phyloP scores from a whole-genome alignment of 305 asterid genomes.

The Fraxinus albicans region DNA sequence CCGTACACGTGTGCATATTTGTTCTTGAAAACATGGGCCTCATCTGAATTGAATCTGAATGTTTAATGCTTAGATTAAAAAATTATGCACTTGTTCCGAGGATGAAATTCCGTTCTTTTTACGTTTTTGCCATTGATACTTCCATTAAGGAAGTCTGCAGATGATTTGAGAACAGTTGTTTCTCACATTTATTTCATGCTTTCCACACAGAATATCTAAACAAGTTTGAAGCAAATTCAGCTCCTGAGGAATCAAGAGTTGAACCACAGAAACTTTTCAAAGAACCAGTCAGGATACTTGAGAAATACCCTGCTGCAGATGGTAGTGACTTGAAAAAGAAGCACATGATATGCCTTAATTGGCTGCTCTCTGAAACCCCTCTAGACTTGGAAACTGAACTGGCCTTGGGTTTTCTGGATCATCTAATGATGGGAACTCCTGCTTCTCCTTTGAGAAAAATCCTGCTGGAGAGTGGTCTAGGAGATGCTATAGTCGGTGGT shows the following conservation, averaged over 20 bases:
- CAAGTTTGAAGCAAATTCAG: conserved; percentile 84
- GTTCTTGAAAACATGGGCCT: conserved; percentile 2
- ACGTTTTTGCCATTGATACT: not conserved
- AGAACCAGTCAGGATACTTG: conserved; percentile 76
- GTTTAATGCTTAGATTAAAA: conserved; percentile 3
- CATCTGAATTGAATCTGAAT: not conserved
- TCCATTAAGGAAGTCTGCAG: not conserved
- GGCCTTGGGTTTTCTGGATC: conserved; percentile 84
- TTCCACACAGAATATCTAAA: conserved; percentile 67
- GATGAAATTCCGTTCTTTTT: not conserved
- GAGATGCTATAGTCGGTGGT: conserved; percentile 95
- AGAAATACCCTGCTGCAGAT: conserved; percentile 89
- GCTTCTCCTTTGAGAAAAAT: conserved; percentile 95
- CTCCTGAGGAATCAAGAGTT: conserved; percentile 80
- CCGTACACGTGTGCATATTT: not conserved
- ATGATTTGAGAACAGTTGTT: not conserved
- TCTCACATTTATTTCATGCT: not conserved
- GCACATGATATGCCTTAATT: conserved; percentile 94
- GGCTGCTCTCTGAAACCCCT: conserved; percentile 90
- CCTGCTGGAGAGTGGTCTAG: conserved; percentile 90
- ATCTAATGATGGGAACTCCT: conserved; percentile 91
- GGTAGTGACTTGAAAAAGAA: conserved; percentile 85
- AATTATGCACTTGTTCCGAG: conserved; percentile 2
- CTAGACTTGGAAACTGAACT: conserved; percentile 95
- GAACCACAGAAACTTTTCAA: conserved; percentile 71